These are phyloP conservation scores for Lentinus tigrinus DNA, from an alignment of 768 basidiomycete species.

Conservation along the genomic window DNA sequence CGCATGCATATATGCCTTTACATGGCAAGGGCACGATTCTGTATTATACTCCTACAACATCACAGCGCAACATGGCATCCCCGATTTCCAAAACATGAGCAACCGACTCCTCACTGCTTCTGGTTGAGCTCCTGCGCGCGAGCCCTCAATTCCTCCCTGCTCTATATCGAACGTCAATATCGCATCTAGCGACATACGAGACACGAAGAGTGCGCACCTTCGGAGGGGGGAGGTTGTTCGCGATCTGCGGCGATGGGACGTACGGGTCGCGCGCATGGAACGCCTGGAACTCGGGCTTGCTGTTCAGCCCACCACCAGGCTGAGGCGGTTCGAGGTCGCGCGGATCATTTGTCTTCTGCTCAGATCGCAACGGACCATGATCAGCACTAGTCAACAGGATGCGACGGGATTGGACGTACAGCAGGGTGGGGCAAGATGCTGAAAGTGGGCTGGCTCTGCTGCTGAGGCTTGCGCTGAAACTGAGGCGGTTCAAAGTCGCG, in stretches of 20 bases:
- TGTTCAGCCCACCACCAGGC: constrained; percentile 32
- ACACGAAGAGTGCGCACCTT: background rate
- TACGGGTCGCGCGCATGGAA: constrained; percentile 53
- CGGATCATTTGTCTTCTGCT: constrained; percentile 61
- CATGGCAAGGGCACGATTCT: too few species aligned
- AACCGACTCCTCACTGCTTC: too few species aligned
- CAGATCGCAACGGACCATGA: background rate
- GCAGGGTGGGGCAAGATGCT: constrained; percentile 63
- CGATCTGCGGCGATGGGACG: constrained; percentile 43
- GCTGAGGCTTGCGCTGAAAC: background rate
- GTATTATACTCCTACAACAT: too few species aligned
- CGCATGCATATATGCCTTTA: too few species aligned
- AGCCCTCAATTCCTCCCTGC: constrained; percentile 16
- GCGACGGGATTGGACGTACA: constrained; percentile 3
- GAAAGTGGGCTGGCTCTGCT: constrained; percentile 40
- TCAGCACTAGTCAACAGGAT: background rate
- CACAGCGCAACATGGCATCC: too few species aligned
- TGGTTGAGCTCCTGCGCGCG: constrained; percentile 9
- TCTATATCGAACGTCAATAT: background rate
- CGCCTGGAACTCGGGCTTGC: constrained; percentile 39
- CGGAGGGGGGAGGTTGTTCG: constrained; percentile 29
- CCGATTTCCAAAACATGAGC: too few species aligned
- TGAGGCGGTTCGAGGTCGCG: constrained; percentile 42
- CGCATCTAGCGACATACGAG: background rate
- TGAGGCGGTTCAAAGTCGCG: constrained; percentile 41